phyloP scores from a whole-genome alignment of 2,329 filamentous ascomycete genomes.

The Aspergillus tamarii region DNA sequence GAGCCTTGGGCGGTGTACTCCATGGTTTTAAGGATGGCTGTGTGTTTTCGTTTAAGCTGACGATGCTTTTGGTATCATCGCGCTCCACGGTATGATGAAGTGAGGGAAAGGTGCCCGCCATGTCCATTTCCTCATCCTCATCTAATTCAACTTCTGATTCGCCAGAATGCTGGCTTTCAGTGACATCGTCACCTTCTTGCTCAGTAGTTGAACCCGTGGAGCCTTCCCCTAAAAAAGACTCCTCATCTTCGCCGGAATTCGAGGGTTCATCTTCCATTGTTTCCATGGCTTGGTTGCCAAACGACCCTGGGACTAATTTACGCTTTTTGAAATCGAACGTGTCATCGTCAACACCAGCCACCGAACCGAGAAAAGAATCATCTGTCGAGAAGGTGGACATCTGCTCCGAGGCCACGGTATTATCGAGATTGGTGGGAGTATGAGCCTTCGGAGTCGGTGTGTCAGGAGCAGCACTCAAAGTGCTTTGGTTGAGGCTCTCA shows the following conservation, averaged over 20 bases:
- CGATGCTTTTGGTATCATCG: slow-evolving; percentile 54
- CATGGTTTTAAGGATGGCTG: slow-evolving; percentile 36
- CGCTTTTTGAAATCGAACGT: slow-evolving; percentile 61
- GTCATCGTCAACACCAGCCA: slow-evolving; percentile 54
- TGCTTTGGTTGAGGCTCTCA: slow-evolving; percentile 55
- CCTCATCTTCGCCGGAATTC: slow-evolving; percentile 36
- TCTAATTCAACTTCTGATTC: slow-evolving; percentile 66
- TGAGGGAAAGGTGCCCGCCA: slow-evolving; percentile 77
- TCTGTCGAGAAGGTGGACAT: slow-evolving; percentile 45
- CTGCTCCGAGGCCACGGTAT: slow-evolving; percentile 40
- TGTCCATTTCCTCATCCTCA: slow-evolving; percentile 75
- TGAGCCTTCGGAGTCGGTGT: slow-evolving; percentile 49
- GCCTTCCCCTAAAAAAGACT: slow-evolving; percentile 93
- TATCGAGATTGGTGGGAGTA: slow-evolving; percentile 30
- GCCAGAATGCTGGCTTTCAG: slow-evolving; percentile 57
- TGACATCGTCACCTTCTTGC: slow-evolving; percentile 57
- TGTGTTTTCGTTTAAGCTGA: slow-evolving; percentile 52
- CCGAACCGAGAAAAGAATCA: slow-evolving; percentile 44
- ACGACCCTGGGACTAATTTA: slow-evolving; percentile 74
- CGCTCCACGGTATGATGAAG: slow-evolving; percentile 78
- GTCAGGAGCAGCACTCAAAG: slow-evolving; percentile 55
- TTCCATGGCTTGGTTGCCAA: slow-evolving; percentile 66
- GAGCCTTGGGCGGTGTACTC: slow-evolving; percentile 57
- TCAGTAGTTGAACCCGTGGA: slow-evolving; percentile 78
- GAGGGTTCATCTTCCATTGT: slow-evolving; percentile 54